phyloP scores from a whole-genome alignment of 306 rosid genomes.

The Gynostemma pentaphyllum region DNA sequence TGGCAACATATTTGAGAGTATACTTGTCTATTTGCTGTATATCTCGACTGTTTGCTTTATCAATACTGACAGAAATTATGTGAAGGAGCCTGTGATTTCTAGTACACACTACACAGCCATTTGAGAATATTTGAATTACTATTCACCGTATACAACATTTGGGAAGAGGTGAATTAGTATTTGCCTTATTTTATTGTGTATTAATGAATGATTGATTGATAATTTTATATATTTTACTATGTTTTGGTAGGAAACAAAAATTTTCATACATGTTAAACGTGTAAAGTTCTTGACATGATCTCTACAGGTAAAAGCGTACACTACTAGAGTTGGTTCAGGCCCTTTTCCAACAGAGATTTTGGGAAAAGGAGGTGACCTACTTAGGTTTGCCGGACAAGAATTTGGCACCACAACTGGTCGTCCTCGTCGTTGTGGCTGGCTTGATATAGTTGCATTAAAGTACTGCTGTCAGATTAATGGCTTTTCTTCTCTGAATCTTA shows the following conservation, averaged over 20 bases:
- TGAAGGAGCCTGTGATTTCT: background rate
- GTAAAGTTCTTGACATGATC: conserved; percentile 14
- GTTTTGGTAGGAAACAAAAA: background rate
- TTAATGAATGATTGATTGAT: background rate
- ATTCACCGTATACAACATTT: background rate
- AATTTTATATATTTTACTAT: background rate
- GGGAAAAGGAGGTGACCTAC: conserved; percentile 75
- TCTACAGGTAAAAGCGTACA: conserved; percentile 89
- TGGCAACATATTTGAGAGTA: too few species aligned
- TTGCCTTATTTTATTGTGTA: background rate
- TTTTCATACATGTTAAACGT: background rate
- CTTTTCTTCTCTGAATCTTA: conserved; percentile 74
- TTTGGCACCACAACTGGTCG: conserved; percentile 97
- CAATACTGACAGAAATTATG: background rate
- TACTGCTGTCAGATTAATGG: conserved; percentile 85
- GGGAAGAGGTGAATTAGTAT: background rate
- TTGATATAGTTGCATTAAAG: conserved; percentile 66
- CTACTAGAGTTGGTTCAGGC: conserved; percentile 95
- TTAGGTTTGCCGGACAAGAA: conserved; percentile 88
- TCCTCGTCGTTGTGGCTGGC: conserved; percentile 99
- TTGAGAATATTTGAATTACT: background rate
- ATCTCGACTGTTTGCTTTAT: background rate
- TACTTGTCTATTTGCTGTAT: too few species aligned
- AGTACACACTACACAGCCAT: background rate
- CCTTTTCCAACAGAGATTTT: conserved; percentile 91